These are phyloP conservation scores for Lactarius trivialis DNA, from an alignment of 768 basidiomycete genomes.

Conservation along the genomic window DNA sequence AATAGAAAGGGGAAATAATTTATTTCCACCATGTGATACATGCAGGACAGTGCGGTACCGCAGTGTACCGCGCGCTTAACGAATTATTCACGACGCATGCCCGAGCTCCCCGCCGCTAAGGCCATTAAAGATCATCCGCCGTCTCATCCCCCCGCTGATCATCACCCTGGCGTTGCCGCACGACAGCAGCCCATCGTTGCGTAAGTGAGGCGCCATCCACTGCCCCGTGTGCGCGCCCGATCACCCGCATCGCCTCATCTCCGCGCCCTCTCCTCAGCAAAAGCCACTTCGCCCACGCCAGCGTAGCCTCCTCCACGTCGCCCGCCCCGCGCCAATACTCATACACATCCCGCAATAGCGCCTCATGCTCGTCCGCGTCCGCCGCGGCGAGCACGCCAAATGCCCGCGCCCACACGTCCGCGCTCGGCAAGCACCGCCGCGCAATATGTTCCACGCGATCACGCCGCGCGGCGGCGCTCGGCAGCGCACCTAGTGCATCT, in stretches of 20 bases:
- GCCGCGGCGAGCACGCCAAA: conserved; percentile 31
- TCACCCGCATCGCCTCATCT: conserved; percentile 33
- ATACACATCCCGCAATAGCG: conserved; percentile 34
- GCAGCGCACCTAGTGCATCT: conserved; percentile 28
- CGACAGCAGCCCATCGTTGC: conserved; percentile 31
- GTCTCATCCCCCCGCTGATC: neutral
- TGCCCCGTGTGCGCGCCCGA: conserved; percentile 31
- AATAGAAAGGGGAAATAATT: neutral
- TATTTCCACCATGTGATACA: too few relatives aligned
- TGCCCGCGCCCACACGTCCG: conserved; percentile 38
- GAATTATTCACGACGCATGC: neutral
- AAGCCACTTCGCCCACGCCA: conserved; percentile 46
- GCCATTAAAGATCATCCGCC: neutral
- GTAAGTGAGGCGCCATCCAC: conserved; percentile 32
- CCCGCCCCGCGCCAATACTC: conserved; percentile 40
- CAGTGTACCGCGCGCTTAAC: too few relatives aligned
- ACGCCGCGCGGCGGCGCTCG: conserved; percentile 21
- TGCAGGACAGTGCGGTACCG: too few relatives aligned
- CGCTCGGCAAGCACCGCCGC: conserved; percentile 37
- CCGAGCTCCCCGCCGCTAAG: neutral
- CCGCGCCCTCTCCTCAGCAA: conserved; percentile 25
- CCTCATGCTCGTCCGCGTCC: conserved; percentile 17
- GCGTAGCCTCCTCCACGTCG: conserved; percentile 32
- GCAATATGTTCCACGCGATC: conserved; percentile 37
- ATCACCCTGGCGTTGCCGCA: conserved; percentile 3